Evolutionary conservation across 805 yeast genomes (phyloP).

Genomic region (Wickerhamomyces sydowiorum): DNA sequence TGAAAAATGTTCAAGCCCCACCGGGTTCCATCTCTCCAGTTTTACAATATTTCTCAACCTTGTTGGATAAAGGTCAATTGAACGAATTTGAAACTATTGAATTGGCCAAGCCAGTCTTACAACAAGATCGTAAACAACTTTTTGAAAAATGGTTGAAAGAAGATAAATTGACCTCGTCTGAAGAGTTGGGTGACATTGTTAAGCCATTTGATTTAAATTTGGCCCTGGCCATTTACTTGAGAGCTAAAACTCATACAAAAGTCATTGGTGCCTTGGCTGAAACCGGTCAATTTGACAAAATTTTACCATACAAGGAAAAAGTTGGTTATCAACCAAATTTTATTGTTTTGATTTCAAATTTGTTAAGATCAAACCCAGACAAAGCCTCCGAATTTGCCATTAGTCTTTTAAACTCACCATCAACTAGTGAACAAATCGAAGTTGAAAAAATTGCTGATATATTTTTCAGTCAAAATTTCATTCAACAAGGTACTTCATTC

Average conservation of each 20-base stretch:
- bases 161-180: slow-evolving; percentile 91
- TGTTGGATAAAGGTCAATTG: slow-evolving; percentile 87
- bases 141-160: slow-evolving; percentile 96
- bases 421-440: slow-evolving; percentile 54
- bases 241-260: slow-evolving; percentile 78
- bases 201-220: slow-evolving; percentile 80
- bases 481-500: slow-evolving; percentile 98
- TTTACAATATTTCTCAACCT: slow-evolving; percentile 83
- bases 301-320: slow-evolving; percentile 88
- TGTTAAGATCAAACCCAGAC: slow-evolving; percentile 92
- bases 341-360: slow-evolving; percentile 81
- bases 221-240: slow-evolving; percentile 86
- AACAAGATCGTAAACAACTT: slow-evolving; percentile 88
- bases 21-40: slow-evolving; percentile 96
- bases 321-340: slow-evolving; percentile 87
- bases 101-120: slow-evolving; percentile 90
- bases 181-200: slow-evolving; percentile 94
- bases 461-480: slow-evolving; percentile 87
- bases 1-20: slow-evolving; percentile 83
- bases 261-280: slow-evolving; percentile 92
- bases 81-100: slow-evolving; percentile 93
- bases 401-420: slow-evolving; percentile 64
- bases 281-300: slow-evolving; percentile 93
- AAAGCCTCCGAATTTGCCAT: slow-evolving; percentile 97
- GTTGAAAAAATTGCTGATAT: slow-evolving; percentile 88